Conservation (phyloP, 2,329 filamentous ascomycete species). For the Beauveria varroae region DNA sequence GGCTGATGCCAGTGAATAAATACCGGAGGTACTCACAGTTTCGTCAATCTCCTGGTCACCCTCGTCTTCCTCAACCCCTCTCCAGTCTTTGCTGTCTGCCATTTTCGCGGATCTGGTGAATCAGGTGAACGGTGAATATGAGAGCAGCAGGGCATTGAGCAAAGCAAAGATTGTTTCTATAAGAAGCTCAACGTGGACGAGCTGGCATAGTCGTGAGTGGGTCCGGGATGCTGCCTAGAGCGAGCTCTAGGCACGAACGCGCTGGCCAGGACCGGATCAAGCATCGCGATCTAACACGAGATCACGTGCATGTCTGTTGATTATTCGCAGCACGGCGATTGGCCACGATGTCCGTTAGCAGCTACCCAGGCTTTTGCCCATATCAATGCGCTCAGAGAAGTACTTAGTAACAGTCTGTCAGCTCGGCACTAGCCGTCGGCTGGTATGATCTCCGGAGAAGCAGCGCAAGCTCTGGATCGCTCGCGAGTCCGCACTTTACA, state of each 20-base stretch:
- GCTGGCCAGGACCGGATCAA: not conserved
- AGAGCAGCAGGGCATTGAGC: not conserved
- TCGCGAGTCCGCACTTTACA: not conserved
- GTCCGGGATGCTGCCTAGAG: conserved; percentile 6
- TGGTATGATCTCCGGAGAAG: conserved; percentile 3
- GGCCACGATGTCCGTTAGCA: not conserved
- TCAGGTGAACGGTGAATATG: not conserved
- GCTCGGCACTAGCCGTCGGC: conserved; percentile 7
- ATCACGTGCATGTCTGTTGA: conserved; percentile 6
- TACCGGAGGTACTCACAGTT: conserved; percentile 35
- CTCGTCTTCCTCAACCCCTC: conserved; percentile 56
- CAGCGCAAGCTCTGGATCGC: conserved; percentile 7
- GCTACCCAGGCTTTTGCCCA: not conserved
- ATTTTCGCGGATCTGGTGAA: conserved; percentile 16
- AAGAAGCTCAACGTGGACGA: not conserved
- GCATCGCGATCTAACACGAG: conserved; percentile 4
- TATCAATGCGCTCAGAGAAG: not conserved
- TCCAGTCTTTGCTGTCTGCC: conserved; percentile 35
- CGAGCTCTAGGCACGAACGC: conserved; percentile 9
- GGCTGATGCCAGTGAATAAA: not conserved
- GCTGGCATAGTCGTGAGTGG: not conserved
- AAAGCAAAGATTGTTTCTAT: not conserved
- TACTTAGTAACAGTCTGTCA: conserved; percentile 3
- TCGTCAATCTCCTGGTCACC: conserved; percentile 55
- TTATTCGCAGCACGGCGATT: conserved; percentile 5